phyloP scores from a whole-genome alignment of 208 protist genomes.

The Trichomonas vaginalis region DNA sequence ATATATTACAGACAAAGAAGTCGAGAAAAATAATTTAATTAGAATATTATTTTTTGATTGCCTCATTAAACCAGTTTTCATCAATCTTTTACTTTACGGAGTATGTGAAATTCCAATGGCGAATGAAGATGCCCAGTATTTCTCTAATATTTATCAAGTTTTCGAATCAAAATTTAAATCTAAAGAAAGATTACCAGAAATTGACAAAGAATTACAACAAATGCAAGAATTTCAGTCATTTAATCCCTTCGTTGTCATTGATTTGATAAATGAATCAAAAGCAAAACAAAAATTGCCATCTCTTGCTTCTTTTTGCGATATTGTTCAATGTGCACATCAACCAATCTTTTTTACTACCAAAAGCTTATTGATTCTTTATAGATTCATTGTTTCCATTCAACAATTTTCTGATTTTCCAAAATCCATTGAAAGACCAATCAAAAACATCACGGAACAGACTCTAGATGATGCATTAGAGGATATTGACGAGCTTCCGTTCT shows the following conservation, averaged over 20 bases:
- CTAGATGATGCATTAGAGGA: neutral
- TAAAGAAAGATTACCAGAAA: neutral
- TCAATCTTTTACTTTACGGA: neutral
- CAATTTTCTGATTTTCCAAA: neutral
- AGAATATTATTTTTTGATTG: neutral
- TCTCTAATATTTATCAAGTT: neutral
- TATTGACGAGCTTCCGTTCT: neutral
- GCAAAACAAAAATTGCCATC: neutral
- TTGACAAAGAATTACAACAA: neutral
- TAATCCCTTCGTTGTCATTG: neutral
- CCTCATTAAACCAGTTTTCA: neutral
- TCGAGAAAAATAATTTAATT: neutral
- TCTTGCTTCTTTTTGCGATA: neutral
- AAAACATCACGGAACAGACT: neutral
- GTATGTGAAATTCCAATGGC: neutral
- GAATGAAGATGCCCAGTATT: neutral
- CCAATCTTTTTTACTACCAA: neutral
- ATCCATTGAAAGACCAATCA: neutral
- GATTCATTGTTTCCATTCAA: neutral
- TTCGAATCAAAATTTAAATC: neutral
- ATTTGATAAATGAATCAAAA: neutral
- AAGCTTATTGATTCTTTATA: neutral
- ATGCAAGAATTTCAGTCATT: neutral
- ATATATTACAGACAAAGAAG: neutral
- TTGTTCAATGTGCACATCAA: constrained; percentile 5